Base-by-base conservation (phyloP, 2,329 filamentous ascomycete genomes). In the Phaeomoniella chlamydospora region DNA sequence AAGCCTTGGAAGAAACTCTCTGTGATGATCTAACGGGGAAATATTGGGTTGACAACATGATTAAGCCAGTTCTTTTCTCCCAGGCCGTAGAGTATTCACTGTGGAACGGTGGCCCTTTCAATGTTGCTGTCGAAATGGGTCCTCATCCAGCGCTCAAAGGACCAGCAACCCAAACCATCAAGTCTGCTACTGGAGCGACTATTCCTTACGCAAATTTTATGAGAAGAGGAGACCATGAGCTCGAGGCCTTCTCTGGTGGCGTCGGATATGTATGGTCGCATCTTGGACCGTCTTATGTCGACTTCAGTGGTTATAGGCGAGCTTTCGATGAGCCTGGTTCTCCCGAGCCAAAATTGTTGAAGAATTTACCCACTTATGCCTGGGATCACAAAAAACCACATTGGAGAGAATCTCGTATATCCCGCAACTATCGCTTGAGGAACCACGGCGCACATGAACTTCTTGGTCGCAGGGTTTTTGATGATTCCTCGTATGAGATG, bases 11-110 rank as follows among this genome's bases (percentile, higher is more conserved):
- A 12, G 14, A 13, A 18, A 15, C 18, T 9, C 17, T 32, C 17
- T n/a, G n/a, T n/a, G 14, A 29, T 4, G 35, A 40, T 2, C 18
- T 46, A 3, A 38, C 29, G 4, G 37, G 44, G 2, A 22, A 36
- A 4, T 61, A 64, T 40, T 64, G 59, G 57, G 44, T 48, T 2
- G 43, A 52, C 13, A 64, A 63, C 37, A 48, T 64, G 44, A 37
- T 48, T 0, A 44, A 45, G 2, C 38, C 56, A 5, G 58, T 64
- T 2, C 43, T 52, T 2, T 63, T 62, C 41, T 45, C 43, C 12
- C 38, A 48, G 15, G 51, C 50, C 15, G 29, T 57, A 6, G 17
- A 34, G 9, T 12, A 18, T 16, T 13, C 32, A 9, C 13, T 34
- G 4, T 15, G 9, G 6, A 34, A 13, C 15, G 16, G 17, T 6